Base-by-base conservation (phyloP, 768 basidiomycete genomes). In the Trametes meyenii region DNA sequence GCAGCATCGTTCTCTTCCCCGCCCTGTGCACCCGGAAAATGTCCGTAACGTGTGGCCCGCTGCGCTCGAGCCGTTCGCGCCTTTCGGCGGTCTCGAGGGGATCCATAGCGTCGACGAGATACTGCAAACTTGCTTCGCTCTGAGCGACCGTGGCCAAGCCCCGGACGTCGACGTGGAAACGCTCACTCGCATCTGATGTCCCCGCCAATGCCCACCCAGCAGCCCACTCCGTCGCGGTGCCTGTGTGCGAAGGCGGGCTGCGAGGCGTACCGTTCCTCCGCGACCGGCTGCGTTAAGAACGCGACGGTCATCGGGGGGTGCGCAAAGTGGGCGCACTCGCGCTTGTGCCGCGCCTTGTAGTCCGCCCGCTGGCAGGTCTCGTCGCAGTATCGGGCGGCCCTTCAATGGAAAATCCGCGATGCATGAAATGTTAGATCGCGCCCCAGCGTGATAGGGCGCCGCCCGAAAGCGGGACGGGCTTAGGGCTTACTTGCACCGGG, bases 321-420 rank as follows among this genome's bases (percentile, higher is more conserved):
- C 21, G 21, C 24, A n/a, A 60, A 60, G 10, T 60, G 38, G 17
- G 36, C 52, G 12, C 59, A 60, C 21, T 60, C 59, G 24, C 60
- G 60, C 33, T 61, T 61, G 39, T 61, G 60, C 2, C 53, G 38
- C 7, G 46, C 26, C 39, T 55, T 55, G 48, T 42, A 61, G 60
- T 61, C 46, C 12, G 53, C 60, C 3, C 43, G 39, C 3, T 61
- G 60, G 38, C 60, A 61, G 2, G 17, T 33, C 8, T 50, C 38
- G 38, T 61, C 36, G 53, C 60, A 61, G 40, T 61, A 61, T 17
- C 46, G 45, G 8, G 39, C 52, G 2, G 60, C 36, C 26, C 60
- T 61, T 13, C 14, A 33, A 16, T 0, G 13, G 7, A 5, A 11
- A 23, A n/a, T n/a, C n/a, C 4, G 1, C 11, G 4, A 16, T 6